Conservation (phyloP, 495 filamentous ascomycete genomes). For the Aspergillus incahuasiensis region DNA sequence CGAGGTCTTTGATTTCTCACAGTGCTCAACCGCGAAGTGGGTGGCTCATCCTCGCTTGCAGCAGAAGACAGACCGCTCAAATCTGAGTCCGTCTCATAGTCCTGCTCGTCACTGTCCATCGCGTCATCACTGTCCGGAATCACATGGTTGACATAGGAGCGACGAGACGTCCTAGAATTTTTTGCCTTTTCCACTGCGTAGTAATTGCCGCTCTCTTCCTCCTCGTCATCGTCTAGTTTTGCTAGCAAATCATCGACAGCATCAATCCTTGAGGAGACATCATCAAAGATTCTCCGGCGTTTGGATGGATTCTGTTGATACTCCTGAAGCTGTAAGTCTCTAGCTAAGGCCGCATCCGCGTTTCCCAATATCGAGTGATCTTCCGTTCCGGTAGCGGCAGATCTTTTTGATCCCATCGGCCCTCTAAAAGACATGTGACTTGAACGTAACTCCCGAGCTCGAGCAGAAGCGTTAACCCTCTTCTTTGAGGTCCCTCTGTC, state of each 20-base stretch:
- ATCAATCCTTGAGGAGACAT: slow-evolving; percentile 2
- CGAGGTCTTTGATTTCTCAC: background rate
- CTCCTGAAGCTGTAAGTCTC: slow-evolving; percentile 58
- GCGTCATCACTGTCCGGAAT: slow-evolving; percentile 10
- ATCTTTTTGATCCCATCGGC: slow-evolving; percentile 33
- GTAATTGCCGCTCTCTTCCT: slow-evolving; percentile 19
- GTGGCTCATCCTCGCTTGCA: slow-evolving; percentile 11
- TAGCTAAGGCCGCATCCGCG: slow-evolving; percentile 54
- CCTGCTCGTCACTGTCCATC: background rate
- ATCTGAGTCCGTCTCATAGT: slow-evolving; percentile 11
- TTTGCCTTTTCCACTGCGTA: no score
- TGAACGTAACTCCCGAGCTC: slow-evolving; percentile 37
- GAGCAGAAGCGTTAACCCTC: slow-evolving; percentile 36
- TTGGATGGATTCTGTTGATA: slow-evolving; percentile 37
- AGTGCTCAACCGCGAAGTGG: background rate
- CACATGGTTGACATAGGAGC: background rate
- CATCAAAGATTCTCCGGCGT: slow-evolving; percentile 21
- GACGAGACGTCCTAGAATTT: slow-evolving; percentile 16
- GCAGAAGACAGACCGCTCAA: slow-evolving; percentile 9
- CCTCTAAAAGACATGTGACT: slow-evolving; percentile 33
- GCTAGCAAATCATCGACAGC: slow-evolving; percentile 16
- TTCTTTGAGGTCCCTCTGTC: slow-evolving; percentile 24
- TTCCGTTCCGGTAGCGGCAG: slow-evolving; percentile 12
- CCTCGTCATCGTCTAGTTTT: slow-evolving; percentile 13
- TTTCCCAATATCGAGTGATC: slow-evolving; percentile 35